Evolutionary conservation across 352 stramenopile species (phyloP).

Genomic region (Phytophthora tentaculata): DNA sequence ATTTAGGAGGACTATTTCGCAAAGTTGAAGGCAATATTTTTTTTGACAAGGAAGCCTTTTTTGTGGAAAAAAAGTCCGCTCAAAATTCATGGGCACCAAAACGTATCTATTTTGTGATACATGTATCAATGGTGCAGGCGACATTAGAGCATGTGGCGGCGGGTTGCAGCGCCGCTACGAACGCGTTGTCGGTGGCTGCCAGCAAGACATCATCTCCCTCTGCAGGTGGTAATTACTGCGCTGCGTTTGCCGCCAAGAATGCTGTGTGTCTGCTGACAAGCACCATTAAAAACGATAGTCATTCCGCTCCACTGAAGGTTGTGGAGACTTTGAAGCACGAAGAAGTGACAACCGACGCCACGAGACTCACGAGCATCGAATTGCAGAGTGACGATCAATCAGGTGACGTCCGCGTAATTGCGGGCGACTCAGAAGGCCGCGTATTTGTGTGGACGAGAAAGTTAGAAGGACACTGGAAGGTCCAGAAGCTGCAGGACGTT

Average conservation of each 20-base stretch:
- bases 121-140: constrained; percentile 14
- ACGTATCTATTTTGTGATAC: no score
- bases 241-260: constrained; percentile 57
- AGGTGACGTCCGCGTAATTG: constrained; percentile 40
- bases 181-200: constrained; percentile 42
- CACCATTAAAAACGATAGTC: not conserved
- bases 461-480: constrained; percentile 16
- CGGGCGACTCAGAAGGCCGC: constrained; percentile 64
- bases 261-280: constrained; percentile 49
- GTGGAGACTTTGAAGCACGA: constrained; percentile 55
- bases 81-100: no score
- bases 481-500: constrained; percentile 21
- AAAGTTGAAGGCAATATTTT: no score
- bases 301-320: constrained; percentile 31
- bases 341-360: constrained; percentile 24
- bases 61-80: no score
- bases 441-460: constrained; percentile 59
- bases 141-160: constrained; percentile 56
- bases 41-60: no score
- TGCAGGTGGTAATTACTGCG: constrained; percentile 13
- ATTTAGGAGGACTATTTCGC: no score
- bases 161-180: constrained; percentile 60
- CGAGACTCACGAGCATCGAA: constrained; percentile 56
- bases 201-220: constrained; percentile 11
- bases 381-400: constrained; percentile 26